Percentiles rank a stretch among this genome's conserved stretches.
These are phyloP conservation scores for Hansenula sp. DNA, from an alignment of 1,139 yeast genomes.

Conservation along the genomic window DNA sequence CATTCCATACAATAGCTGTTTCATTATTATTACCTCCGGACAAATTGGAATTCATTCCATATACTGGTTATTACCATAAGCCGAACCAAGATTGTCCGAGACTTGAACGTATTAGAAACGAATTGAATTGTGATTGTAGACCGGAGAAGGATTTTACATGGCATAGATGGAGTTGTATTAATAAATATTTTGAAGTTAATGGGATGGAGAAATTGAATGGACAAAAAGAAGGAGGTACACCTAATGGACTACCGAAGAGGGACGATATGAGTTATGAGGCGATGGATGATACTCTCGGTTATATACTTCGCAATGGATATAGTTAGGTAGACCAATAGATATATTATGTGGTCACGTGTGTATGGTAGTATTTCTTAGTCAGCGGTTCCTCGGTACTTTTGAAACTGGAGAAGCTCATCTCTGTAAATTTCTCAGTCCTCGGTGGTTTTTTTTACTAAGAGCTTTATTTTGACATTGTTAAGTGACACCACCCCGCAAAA, in stretches of 20 bases:
- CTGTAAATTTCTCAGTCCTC: not conserved
- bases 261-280: not conserved
- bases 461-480: no score
- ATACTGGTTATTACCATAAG: constrained; percentile 49
- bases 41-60: constrained; percentile 49
- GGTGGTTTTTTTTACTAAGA: no score
- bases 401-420: not conserved
- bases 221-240: no score
- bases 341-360: no score
- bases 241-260: not conserved
- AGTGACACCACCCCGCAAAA: not conserved
- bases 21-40: constrained; percentile 39
- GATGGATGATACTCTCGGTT: not conserved
- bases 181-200: constrained; percentile 13
- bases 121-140: constrained; percentile 45
- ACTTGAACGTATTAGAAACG: constrained; percentile 36
- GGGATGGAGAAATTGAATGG: not conserved
- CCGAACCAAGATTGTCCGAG: constrained; percentile 54
- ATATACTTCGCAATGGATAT: not conserved
- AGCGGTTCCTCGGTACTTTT: not conserved
- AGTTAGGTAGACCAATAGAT: no score
- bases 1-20: constrained; percentile 53
- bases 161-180: constrained; percentile 17
- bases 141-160: constrained; percentile 40
- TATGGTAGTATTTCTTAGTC: no score